A percentile compares a stretch with the other conserved stretches of the same genome.
Conservation (phyloP, 2,329 filamentous ascomycete species). For the Fusarium nodosum region DNA sequence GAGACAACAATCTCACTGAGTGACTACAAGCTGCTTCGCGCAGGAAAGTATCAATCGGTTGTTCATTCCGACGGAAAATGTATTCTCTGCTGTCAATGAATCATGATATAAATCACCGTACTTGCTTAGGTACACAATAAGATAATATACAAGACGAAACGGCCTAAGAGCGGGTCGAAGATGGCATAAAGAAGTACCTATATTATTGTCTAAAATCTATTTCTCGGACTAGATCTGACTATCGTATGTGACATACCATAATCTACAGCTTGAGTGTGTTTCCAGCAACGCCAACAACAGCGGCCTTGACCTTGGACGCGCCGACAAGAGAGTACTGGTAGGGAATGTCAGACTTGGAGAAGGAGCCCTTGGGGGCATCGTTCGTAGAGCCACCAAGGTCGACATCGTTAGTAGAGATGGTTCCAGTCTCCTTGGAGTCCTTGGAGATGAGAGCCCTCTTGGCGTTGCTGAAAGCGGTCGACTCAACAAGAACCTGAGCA, state of each 20-base stretch:
- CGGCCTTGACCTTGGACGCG: conserved; percentile 60
- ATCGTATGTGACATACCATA: not conserved
- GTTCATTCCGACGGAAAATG: no score
- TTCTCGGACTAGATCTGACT: not conserved
- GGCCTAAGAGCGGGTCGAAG: no score
- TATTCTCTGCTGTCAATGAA: no score
- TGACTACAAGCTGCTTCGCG: not conserved
- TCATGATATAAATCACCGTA: no score
- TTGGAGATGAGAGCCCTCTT: conserved; percentile 55
- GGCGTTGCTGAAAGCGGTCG: conserved; percentile 63
- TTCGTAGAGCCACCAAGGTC: conserved; percentile 56
- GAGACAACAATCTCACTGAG: not conserved
- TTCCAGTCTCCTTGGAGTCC: conserved; percentile 59
- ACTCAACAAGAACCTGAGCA: conserved; percentile 71
- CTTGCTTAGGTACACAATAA: no score
- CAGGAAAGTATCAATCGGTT: no score
- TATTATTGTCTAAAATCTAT: not conserved
- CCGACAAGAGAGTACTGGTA: conserved; percentile 65
- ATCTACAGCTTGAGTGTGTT: conserved; percentile 55
- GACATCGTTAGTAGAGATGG: conserved; percentile 59
- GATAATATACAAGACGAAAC: not conserved
- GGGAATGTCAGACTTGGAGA: conserved; percentile 65
- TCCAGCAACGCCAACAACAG: conserved; percentile 58
- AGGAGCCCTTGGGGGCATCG: conserved; percentile 63
- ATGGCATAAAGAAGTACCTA: not conserved